phyloP scores from a whole-genome alignment of 768 basidiomycete genomes.

The Epithele typhae region DNA sequence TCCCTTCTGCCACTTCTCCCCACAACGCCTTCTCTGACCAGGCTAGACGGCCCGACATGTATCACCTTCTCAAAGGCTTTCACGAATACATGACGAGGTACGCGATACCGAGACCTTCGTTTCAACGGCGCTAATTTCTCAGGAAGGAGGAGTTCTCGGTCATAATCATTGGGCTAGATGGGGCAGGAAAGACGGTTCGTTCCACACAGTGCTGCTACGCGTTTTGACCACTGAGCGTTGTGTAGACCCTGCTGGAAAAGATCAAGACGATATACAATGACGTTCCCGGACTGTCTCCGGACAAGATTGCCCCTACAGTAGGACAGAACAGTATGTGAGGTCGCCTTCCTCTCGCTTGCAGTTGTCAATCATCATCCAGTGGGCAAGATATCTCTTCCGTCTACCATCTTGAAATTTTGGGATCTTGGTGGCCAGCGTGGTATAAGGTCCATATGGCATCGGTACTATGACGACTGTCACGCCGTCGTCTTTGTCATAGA shows the following conservation, averaged over 20 bases:
- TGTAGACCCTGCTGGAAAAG: constrained; percentile 81
- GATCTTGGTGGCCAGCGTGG: constrained; percentile 95
- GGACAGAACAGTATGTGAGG: constrained; percentile 89
- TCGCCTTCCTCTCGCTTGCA: not conserved
- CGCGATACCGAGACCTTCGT: constrained; percentile 3
- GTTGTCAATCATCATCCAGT: constrained; percentile 39
- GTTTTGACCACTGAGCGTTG: not conserved
- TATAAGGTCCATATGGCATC: constrained; percentile 90
- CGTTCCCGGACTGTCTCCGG: constrained; percentile 79
- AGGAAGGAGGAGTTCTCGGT: constrained; percentile 91
- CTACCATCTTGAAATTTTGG: constrained; percentile 94
- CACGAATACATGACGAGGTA: constrained; percentile 87
- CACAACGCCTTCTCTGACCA: too few relatives aligned
- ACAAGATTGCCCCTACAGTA: constrained; percentile 94
- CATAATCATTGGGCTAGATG: constrained; percentile 90
- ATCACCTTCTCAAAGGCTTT: constrained; percentile 89
- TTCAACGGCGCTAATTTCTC: constrained; percentile 1
- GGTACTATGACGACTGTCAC: constrained; percentile 95
- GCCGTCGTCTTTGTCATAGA: constrained; percentile 96
- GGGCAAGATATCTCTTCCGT: constrained; percentile 90
- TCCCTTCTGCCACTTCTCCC: too few relatives aligned
- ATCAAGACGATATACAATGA: constrained; percentile 92
- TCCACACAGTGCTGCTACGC: not conserved
- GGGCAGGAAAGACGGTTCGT: constrained; percentile 85
- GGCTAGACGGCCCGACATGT: constrained; percentile 50